phyloP scores from a whole-genome alignment of 169 alveolate species.

The Perkinsus chesapeaki region DNA sequence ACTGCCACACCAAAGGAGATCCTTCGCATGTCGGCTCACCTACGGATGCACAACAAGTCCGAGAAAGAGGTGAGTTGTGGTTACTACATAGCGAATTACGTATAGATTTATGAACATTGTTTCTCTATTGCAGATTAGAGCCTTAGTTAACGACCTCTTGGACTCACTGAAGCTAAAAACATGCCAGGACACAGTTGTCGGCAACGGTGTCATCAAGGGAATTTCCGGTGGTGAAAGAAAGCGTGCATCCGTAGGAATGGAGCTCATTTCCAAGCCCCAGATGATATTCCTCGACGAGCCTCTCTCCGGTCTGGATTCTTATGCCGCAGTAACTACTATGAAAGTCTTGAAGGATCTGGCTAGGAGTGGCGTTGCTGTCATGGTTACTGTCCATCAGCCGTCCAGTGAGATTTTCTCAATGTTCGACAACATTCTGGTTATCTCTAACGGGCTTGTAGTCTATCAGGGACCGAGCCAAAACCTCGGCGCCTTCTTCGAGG shows the following conservation, averaged over 20 bases:
- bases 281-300: conserved; percentile 78
- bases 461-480: conserved; percentile 37
- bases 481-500: background rate
- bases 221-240: conserved; percentile 78
- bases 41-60: background rate
- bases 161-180: background rate
- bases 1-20: background rate
- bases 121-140: background rate
- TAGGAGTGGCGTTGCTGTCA: conserved; percentile 53
- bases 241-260: conserved; percentile 71
- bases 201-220: conserved; percentile 53
- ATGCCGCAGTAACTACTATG: conserved; percentile 59
- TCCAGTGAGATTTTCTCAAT: conserved; percentile 48
- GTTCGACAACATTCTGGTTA: conserved; percentile 51
- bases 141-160: background rate
- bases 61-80: background rate
- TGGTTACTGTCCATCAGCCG: conserved; percentile 68
- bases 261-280: conserved; percentile 66
- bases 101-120: background rate
- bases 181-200: conserved; percentile 43
- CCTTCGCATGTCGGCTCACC: background rate
- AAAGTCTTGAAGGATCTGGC: conserved; percentile 56
- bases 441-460: conserved; percentile 50
- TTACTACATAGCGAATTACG: background rate
- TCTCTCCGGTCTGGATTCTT: conserved; percentile 79